Evolutionary conservation across 2,329 filamentous ascomycete genomes (phyloP), one percentile per base, ranked within the genome.

Genomic region (Aspergillus pseudoglaucus): DNA sequence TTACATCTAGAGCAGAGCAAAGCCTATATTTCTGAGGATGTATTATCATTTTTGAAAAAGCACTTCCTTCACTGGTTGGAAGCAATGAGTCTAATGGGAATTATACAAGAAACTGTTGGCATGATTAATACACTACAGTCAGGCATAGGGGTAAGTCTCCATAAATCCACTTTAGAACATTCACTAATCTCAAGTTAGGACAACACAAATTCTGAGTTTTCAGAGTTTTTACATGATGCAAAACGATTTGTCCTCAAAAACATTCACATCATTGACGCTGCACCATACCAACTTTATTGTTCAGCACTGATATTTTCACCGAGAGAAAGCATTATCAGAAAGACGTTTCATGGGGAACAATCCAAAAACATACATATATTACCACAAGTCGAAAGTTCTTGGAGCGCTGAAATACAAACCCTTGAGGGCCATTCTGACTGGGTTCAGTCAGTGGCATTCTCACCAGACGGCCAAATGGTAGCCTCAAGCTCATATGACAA

Each of bases 51-150:
- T 27, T 45, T 59, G 39, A 18, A 51, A 37, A 18, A 43, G 15
- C 50, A 61, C 40, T 55, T 59, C 40, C 49, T 60, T 45, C 55
- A 61, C 45, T 61, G 56, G 59, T 17, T 62, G 7, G 55, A 62
- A 51, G 53, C 49, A 43, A 48, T 61, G 46, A 54, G 53, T 44
- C 17, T 57, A 14, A 20, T 61, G 22, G 53, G 49, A 3, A 17
- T 44, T 33, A 38, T 58, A 14, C 41, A 51, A 10, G 52, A 61
- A 27, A 27, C 40, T 33, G 42, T 61, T 3, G 33, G 35, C 18
- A 46, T 45, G 23, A 48, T 62, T 6, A 33, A 47, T 33, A 51
- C 27, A 17, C 37, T 63, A 42, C 47, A 54, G 37, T 51, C 50
- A 39, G n/a, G 47, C 1, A 15, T 51, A 41, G 3, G 33, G 23